Base-by-base conservation (phyloP, 176 grass and related monocot species). In the Oryza meyeriana region DNA sequence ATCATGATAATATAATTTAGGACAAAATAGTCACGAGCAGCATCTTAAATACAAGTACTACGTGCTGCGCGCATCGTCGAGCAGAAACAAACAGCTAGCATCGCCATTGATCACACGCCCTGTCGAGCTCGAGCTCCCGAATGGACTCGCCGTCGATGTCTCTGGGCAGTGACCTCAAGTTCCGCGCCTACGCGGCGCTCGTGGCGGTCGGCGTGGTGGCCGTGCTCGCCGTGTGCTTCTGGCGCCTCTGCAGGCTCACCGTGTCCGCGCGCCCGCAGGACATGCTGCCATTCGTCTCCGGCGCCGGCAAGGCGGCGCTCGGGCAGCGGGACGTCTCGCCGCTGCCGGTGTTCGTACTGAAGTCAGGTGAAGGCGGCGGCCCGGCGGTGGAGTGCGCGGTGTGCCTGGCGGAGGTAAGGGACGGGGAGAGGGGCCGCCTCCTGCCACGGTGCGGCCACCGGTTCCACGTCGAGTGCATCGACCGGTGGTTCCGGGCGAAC, bases 381-480 rank as follows among this genome's bases (percentile, higher is more conserved):
- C 58, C 66, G 34, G 63, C 42, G 10, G 12, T 9, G 2, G 88
- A 91, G 74, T 94, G 92, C 81, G 70, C 85, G 18, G 92, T 94
- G 65, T 94, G 92, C 77, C 78, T 94, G 14, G 69, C 76, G 0
- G 74, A 91, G 64, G 75, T 94, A n/a, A 48, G n/a, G 42, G 79
- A 78, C 62, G 86, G 88, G 22, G 88, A 86, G 45, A 72, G 57
- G 24, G 86, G 79, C 8, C 79, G 83, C 7, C 71, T 94, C 29
- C 78, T 94, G 30, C 92, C 92, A 5, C 55, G 47, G 20, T 94
- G 92, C 52, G 64, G 88, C n/a, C 92, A 94, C 69, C 38, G 64
- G 10, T 94, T 94, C 81, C 92, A 89, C 63, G 72, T 86, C 30
- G 89, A 86, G 24, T 94, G 92, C 63, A 72, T 94, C n/a, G 89